phyloP scores from a whole-genome alignment of 768 basidiomycete species.

The Suillus sp. region DNA sequence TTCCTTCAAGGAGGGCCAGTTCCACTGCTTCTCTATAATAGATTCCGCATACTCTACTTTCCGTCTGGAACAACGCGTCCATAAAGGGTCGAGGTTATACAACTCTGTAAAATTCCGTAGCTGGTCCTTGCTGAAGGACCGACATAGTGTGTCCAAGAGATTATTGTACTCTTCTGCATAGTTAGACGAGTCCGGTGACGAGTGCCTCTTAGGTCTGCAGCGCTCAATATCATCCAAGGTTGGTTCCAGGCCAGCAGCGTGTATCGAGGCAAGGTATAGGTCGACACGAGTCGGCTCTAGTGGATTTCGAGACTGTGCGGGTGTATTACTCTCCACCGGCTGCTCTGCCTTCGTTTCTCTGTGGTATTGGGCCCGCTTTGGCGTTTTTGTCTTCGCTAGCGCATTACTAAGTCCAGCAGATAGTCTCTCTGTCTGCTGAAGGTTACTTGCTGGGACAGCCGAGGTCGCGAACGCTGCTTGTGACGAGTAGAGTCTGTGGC shows the following conservation, averaged over 20 bases:
- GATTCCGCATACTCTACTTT: constrained; percentile 47
- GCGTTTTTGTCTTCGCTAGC: neutral
- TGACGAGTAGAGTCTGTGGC: constrained; percentile 27
- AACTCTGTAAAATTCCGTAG: constrained; percentile 54
- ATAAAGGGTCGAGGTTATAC: constrained; percentile 44
- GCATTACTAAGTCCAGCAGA: constrained; percentile 1
- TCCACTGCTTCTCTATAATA: constrained; percentile 69
- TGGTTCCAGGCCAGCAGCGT: constrained; percentile 46
- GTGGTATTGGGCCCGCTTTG: neutral
- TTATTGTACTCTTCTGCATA: constrained; percentile 57
- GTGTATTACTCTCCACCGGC: neutral
- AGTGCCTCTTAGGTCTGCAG: constrained; percentile 45
- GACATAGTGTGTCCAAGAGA: constrained; percentile 54
- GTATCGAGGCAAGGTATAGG: constrained; percentile 57
- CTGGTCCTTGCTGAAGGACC: constrained; percentile 66
- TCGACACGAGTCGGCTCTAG: constrained; percentile 51
- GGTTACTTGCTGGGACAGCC: constrained; percentile 4
- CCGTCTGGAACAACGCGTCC: constrained; percentile 35
- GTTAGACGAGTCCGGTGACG: constrained; percentile 41
- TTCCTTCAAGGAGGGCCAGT: constrained; percentile 61
- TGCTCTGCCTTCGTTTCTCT: neutral
- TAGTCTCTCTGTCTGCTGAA: neutral
- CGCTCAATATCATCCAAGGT: constrained; percentile 65
- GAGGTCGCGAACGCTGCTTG: constrained; percentile 25
- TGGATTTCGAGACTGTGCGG: constrained; percentile 26